Base-by-base conservation (phyloP, 2,329 filamentous ascomycete genomes). In the Eutypa lata region DNA sequence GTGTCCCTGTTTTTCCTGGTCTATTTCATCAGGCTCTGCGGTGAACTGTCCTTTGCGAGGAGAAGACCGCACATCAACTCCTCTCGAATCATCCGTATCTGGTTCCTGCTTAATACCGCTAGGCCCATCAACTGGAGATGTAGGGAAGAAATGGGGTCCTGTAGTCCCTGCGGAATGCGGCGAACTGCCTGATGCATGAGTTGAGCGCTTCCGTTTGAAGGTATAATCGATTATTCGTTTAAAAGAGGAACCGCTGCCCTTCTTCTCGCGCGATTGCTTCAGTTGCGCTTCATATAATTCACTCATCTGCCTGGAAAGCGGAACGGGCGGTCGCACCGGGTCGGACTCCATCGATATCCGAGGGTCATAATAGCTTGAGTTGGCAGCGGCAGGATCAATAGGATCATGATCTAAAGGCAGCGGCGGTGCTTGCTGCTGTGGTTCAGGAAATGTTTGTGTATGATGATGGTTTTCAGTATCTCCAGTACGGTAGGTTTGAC, bases 281-380 rank as follows among this genome's bases (percentile, higher is more conserved):
- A 62, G 50, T 42, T 69, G 67, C n/a, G 60, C 59, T 52, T 62
- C 59, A 50, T 69, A 69, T 53, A 68, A 54, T 47, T 66, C 63
- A 18, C 51, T 64, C 63, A 68, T 68, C 49, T 66, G 64, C 47
- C 55, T 59, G 33, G 61, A 63, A 19, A 62, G 65, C 37, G 62
- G 59, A 48, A 60, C 58, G 35, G 58, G 55, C 44, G 51, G 50
- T 45, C 57, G 61, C 40, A 51, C 61, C 47, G 64, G 64, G 31
- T 63, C 63, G 22, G 66, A 68, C 40, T 65, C 65, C 62, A 69
- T 66, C 10, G 65, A 64, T 52, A 69, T 65, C 31, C 60, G 61
- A 33, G 59, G 58, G 56, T 69, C 66, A 54, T 69, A 69, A 57
- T 69, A 69, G 53, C 62, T 66, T 21, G 58, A 60, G 53, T 68